Conservation (phyloP, 1,284 basidiomycete species). For the Trichosporon inkin region DNA sequence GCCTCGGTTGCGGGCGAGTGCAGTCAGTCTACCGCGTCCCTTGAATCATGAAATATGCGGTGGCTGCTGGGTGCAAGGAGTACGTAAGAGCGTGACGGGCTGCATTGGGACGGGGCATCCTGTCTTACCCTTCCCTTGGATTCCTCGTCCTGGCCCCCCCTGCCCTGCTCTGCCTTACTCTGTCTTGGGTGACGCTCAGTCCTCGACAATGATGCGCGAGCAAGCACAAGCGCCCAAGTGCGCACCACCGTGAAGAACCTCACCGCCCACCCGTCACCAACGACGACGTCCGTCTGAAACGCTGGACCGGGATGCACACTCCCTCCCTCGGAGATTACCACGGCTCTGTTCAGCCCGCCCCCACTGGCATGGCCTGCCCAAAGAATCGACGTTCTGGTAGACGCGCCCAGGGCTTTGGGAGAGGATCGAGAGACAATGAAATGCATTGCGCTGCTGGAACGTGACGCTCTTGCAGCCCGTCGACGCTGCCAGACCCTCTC, state of each 20-base stretch:
- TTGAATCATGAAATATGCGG: background rate
- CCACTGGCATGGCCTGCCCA: no score
- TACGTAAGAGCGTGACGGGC: conserved; percentile 6
- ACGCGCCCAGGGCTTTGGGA: background rate
- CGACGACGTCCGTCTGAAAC: background rate
- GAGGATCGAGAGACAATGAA: conserved; percentile 1
- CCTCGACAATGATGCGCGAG: no score
- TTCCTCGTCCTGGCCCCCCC: background rate
- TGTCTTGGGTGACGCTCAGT: no score
- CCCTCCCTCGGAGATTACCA: background rate
- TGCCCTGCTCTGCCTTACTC: no score
- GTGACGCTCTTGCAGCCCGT: background rate
- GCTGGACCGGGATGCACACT: background rate
- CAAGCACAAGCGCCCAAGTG: no score
- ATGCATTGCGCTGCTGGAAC: background rate
- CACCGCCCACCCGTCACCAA: background rate
- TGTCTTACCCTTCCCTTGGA: conserved; percentile 7
- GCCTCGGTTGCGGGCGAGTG: no score
- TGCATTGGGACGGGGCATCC: background rate
- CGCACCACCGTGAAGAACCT: no score
- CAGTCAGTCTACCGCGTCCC: no score
- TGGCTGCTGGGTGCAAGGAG: background rate
- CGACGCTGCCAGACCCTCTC: background rate
- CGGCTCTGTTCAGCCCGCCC: background rate
- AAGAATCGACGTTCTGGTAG: no score